Evolutionary conservation across 176 grass and related monocot genomes (phyloP), one percentile per base, ranked within the genome.

Genomic region (Oryza australiensis): DNA sequence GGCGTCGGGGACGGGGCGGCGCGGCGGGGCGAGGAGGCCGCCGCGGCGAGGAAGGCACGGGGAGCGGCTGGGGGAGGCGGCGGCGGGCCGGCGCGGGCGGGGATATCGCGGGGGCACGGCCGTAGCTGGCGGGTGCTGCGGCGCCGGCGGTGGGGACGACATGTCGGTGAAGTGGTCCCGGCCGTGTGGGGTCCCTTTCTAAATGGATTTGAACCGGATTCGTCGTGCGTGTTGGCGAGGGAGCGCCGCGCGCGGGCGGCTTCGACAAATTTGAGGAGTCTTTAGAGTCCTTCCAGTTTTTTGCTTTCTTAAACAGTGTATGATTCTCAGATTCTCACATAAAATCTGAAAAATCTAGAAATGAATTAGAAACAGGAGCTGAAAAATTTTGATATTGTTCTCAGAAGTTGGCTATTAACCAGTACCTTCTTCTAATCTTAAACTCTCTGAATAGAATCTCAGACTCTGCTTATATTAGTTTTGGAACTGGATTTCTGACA

Each of bases 11-110:
- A 14, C 9, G 26, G 28, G 68, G 66, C 30, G 3, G 41, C 29
- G 55, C 30, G 67, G 64, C 34, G 59, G 14, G 84, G 75, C 13
- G 80, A 84, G 80, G 81, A 62, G 43, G 51, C 18, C 51, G 18
- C 51, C 51, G 77, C 3, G 81, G 84, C 82, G 68, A 88, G 63
- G 41, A 80, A 88, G 69, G 81, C 79, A 70, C 75, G 78, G 16
- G 86, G 10, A 77, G 72, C 30, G 77, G 72, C 51, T 75, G 79
- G 68, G 89, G 73, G 89, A 16, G 8, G 73, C 66, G 64, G 68
- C 38, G 64, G 76, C 34, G 6, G 6, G 34, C n/a, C 74, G 68
- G 62, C 57, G 68, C 32, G 64, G 80, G n/a, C 65, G 68, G 62
- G 14, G 83, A 41, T 4, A 80, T 30, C 67, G 51, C 71, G 40